Conservation (phyloP, 2,329 filamentous ascomycete genomes). For the Cladophialophora immunda region DNA sequence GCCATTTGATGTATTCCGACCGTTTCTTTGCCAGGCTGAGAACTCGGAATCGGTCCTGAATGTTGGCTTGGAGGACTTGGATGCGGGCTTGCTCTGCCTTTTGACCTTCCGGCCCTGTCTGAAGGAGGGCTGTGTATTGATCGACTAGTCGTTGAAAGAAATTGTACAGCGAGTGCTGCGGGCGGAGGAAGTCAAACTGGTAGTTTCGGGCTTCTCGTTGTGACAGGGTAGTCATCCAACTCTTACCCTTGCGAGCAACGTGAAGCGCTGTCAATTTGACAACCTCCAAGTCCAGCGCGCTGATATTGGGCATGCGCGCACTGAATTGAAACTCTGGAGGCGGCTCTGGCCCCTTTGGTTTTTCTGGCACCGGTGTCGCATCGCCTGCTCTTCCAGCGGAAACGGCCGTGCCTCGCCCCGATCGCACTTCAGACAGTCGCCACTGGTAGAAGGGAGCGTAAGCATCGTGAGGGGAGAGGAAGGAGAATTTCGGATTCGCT, state of each 20-base stretch:
- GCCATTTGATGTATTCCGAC: conserved; percentile 85
- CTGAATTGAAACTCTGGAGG: conserved; percentile 92
- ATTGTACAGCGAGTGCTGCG: conserved; percentile 94
- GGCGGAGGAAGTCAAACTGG: conserved; percentile 94
- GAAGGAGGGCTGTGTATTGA: conserved; percentile 85
- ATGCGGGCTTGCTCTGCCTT: conserved; percentile 77
- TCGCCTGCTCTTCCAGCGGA: conserved; percentile 78
- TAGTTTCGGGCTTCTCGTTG: conserved; percentile 90
- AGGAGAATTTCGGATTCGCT: conserved; percentile 89
- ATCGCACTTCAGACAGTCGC: conserved; percentile 85
- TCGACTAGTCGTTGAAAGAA: conserved; percentile 94
- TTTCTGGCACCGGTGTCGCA: conserved; percentile 64
- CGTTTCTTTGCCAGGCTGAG: conserved; percentile 83
- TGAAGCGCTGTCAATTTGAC: conserved; percentile 83
- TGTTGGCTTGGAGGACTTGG: conserved; percentile 75
- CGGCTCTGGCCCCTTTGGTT: conserved; percentile 81
- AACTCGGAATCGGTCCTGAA: conserved; percentile 80
- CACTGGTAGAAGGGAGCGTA: conserved; percentile 91
- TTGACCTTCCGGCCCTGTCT: conserved; percentile 72
- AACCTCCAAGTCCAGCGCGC: conserved; percentile 84
- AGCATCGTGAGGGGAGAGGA: conserved; percentile 79
- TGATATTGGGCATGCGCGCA: conserved; percentile 96
- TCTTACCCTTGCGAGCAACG: conserved; percentile 89
- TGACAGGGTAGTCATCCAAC: conserved; percentile 88
- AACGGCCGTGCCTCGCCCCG: conserved; percentile 80